Evolutionary conservation across 495 filamentous ascomycete species (phyloP), one percentile per base, ranked within the genome.

Genomic region (Trichoderma parareesei): DNA sequence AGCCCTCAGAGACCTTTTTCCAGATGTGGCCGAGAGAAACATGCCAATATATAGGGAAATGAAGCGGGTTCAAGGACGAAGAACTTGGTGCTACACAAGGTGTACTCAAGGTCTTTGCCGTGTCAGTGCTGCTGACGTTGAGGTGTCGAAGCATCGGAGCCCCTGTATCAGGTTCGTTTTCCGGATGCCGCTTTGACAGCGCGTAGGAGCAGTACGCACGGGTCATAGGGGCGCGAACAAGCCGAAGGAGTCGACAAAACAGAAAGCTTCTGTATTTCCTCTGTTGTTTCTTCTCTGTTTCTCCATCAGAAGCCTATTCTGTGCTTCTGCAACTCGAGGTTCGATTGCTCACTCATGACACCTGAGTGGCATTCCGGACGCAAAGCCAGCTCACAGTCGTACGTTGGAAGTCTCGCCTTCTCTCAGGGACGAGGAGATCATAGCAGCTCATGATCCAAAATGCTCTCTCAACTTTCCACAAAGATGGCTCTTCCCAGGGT

Each of bases 381-480:
- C 27, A 27, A 27, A 27, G 27, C 27, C 27, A 27, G 27, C 27
- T 27, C 27, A 27, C 27, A 27, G 27, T 27, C 27, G 27, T 27
- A 27, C 27, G 1, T 27, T 27, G 27, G 2, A 6, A 7, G 40
- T 41, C 40, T 41, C 40, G 11, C 2, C 6, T 7, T 41, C 40
- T 41, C 40, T 41, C 11, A 1, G 6, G 6, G 6, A 2, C 40
- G 1, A 6, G 2, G 40, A 11, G 11, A 16, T 42, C 0, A 35
- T 13, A 44, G 7, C 20, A 18, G 49, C 27, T 27, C 1, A 27
- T 27, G 0, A 5, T 44, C 49, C 69, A 73, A 67, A 8, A 82
- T 81, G 80, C 75, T 81, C 60, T 67, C 76, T 65, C 77, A 71
- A 68, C 71, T 82, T 44, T 77, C 78, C n/a, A 77, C 79, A 35